Evolutionary conservation across 805 yeast species (phyloP).

Genomic region (Saccharomyces jurei): DNA sequence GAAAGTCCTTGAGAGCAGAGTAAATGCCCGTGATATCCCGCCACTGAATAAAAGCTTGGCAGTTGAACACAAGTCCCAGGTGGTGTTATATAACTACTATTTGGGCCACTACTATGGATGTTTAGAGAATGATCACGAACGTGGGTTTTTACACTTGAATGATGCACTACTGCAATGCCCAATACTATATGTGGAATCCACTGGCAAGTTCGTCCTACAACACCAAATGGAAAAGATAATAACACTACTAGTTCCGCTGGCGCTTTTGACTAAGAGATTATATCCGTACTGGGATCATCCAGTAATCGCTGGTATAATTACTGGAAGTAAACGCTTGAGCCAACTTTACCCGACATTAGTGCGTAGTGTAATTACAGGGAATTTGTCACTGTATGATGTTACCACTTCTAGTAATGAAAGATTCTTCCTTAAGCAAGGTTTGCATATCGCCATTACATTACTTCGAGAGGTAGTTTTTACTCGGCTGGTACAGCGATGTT

Average conservation of each 20-base stretch:
- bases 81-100: slow-evolving; percentile 59
- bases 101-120: slow-evolving; percentile 59
- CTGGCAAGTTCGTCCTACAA: background rate
- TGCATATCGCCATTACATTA: slow-evolving; percentile 52
- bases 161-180: slow-evolving; percentile 34
- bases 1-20: slow-evolving; percentile 49
- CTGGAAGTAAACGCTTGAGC: background rate
- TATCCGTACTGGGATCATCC: slow-evolving; percentile 37
- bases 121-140: slow-evolving; percentile 45
- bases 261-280: slow-evolving; percentile 39
- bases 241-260: slow-evolving; percentile 55
- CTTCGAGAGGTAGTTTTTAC: slow-evolving; percentile 44
- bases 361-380: slow-evolving; percentile 44
- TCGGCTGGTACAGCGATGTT: slow-evolving; percentile 38
- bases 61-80: slow-evolving; percentile 40
- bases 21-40: slow-evolving; percentile 18
- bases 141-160: slow-evolving; percentile 44
- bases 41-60: slow-evolving; percentile 8
- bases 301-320: slow-evolving; percentile 30
- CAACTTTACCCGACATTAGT: slow-evolving; percentile 42
- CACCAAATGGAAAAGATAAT: slow-evolving; percentile 36
- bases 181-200: background rate
- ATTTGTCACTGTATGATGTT: slow-evolving; percentile 43
- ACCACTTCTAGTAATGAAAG: slow-evolving; percentile 39
- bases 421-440: slow-evolving; percentile 46